phyloP scores from a whole-genome alignment of 1,284 basidiomycete species.

The Cutaneotrichosporon curvatum region DNA sequence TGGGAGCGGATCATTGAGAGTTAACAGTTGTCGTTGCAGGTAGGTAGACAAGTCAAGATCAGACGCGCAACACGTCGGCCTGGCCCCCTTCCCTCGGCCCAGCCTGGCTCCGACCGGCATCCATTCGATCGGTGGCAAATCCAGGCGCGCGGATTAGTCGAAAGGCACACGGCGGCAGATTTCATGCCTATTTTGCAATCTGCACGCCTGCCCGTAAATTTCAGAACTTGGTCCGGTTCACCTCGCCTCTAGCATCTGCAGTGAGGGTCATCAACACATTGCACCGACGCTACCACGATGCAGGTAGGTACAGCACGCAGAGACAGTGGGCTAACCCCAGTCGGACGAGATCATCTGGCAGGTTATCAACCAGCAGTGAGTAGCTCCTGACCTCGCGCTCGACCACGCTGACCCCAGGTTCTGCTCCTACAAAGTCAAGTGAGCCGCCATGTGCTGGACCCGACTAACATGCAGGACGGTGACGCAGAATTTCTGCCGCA shows the following conservation, averaged over 20 bases:
- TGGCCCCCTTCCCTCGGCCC: too few species aligned
- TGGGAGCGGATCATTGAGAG: too few species aligned
- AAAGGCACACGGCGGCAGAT: too few species aligned
- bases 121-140: conserved; percentile 5
- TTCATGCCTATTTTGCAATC: too few species aligned
- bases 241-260: not conserved
- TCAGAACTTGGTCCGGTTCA: conserved; percentile 3
- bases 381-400: not conserved
- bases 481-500: conserved; percentile 95
- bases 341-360: conserved; percentile 96
- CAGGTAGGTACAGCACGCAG: conserved; percentile 25
- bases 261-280: not conserved
- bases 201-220: not conserved
- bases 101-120: too few species aligned
- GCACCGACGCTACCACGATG: conserved; percentile 19
- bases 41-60: too few species aligned
- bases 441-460: conserved; percentile 35
- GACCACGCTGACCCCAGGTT: conserved; percentile 43
- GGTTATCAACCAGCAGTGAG: conserved; percentile 76
- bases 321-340: conserved; percentile 50
- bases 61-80: not conserved
- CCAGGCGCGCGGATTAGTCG: not conserved
- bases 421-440: conserved; percentile 98
- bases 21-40: too few species aligned
- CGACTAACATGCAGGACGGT: conserved; percentile 56